Evolutionary conservation across 2,329 filamentous ascomycete species (phyloP).

Genomic region (Epicoccum nigrum): DNA sequence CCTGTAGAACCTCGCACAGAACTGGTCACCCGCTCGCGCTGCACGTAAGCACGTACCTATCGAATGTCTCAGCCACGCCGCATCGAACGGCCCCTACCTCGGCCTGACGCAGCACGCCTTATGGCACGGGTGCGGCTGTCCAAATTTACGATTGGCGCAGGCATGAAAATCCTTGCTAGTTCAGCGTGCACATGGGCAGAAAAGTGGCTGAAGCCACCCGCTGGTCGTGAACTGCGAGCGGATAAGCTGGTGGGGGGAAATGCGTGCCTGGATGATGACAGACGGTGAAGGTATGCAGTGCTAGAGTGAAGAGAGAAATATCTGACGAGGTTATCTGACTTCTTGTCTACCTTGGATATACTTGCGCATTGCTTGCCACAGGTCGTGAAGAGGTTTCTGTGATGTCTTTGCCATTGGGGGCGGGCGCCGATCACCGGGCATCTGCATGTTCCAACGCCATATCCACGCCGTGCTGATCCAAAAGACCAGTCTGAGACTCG

Average conservation of each 20-base stretch:
- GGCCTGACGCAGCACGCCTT: conserved; percentile 8
- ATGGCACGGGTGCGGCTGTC: background rate
- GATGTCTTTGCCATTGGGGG: background rate
- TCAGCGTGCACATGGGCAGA: conserved; percentile 5
- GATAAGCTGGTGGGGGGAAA: background rate
- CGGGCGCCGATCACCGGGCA: conserved; percentile 10
- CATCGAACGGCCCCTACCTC: conserved; percentile 1
- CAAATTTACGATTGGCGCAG: conserved; percentile 16
- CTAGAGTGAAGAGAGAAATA: background rate
- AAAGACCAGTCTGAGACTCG: background rate
- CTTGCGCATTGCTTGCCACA: background rate
- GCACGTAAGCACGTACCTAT: conserved; percentile 18
- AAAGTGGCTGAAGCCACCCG: conserved; percentile 8
- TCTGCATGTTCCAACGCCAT: conserved; percentile 1
- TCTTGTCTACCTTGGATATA: background rate
- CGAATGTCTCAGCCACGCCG: conserved; percentile 16
- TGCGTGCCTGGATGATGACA: background rate
- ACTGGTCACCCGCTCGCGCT: conserved; percentile 7
- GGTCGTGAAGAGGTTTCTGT: background rate
- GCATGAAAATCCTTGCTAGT: background rate
- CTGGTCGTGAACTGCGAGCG: background rate
- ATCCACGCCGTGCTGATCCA: background rate
- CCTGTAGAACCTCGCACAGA: conserved; percentile 2
- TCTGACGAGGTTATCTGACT: background rate
- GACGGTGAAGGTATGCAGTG: background rate